Conservation (phyloP, 768 basidiomycete genomes). For the Brasilioporus rufonigricans region DNA sequence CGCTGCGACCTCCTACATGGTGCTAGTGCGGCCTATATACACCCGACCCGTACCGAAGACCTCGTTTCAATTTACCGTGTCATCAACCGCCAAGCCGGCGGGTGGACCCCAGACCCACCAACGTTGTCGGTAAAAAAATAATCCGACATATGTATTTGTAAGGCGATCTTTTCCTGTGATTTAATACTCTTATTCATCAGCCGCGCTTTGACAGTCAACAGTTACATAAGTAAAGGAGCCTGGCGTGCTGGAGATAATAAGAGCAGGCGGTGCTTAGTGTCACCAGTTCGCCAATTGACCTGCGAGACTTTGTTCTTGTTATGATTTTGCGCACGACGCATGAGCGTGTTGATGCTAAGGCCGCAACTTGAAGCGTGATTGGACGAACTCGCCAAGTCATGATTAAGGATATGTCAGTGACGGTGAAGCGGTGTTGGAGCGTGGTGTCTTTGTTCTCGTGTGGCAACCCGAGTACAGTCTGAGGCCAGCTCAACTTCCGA, state of each 20-base stretch:
- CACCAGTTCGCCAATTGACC: not conserved
- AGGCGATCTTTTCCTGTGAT: not conserved
- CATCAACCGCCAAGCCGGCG: not conserved
- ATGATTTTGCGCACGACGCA: not conserved
- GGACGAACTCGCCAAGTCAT: too few species aligned
- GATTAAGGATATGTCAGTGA: too few species aligned
- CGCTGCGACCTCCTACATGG: not conserved
- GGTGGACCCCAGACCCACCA: not conserved
- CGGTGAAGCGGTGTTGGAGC: too few species aligned
- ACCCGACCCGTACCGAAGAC: not conserved
- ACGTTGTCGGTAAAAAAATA: not conserved
- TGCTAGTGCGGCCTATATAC: too few species aligned
- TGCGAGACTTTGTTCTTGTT: too few species aligned
- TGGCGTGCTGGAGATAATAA: not conserved
- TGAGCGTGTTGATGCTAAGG: not conserved
- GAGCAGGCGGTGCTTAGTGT: not conserved
- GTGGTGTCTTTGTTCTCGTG: too few species aligned
- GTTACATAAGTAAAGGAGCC: not conserved
- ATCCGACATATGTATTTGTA: not conserved
- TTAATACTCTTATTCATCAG: not conserved
- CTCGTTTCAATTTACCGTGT: not conserved
- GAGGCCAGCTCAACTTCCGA: not conserved
- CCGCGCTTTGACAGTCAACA: not conserved
- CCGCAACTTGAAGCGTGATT: not conserved
- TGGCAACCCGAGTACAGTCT: not conserved